Conservation (phyloP, 176 grass and related monocot species). For the Canna indica region DNA sequence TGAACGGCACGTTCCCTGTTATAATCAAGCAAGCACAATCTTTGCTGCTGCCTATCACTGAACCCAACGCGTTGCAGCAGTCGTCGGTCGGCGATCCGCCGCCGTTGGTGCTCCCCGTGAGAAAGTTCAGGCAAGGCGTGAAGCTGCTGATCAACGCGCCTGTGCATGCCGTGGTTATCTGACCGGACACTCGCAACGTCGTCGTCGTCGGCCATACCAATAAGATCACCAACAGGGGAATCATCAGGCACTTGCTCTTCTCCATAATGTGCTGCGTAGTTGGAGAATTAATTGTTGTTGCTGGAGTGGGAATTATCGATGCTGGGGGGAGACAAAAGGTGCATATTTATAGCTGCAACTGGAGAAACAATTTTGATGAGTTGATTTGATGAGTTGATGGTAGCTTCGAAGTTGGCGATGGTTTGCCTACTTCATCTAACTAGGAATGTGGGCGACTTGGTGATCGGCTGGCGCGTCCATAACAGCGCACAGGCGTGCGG, state of each 20-base stretch:
- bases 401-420: no score
- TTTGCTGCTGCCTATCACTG: conserved; percentile 29
- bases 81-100: conserved; percentile 51
- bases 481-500: no score
- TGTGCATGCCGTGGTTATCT: conserved; percentile 49
- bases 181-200: conserved; percentile 26
- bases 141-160: conserved; percentile 50
- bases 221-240: not conserved
- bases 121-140: conserved; percentile 66
- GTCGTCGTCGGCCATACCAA: not conserved
- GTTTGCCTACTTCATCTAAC: not conserved
- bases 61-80: conserved; percentile 47
- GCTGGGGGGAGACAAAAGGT: no score
- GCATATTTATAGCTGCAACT: no score
- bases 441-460: no score
- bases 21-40: conserved; percentile 69
- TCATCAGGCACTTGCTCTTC: not conserved
- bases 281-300: no score
- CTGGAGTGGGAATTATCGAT: not conserved
- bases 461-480: no score
- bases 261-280: not conserved
- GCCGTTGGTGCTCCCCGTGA: conserved; percentile 57
- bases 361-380: no score
- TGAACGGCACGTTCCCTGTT: conserved; percentile 56
- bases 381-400: no score